A percentile compares a stretch with the other conserved stretches of the same genome.
Evolutionary conservation across 2,329 filamentous ascomycete genomes (phyloP).

Genomic region (Penicillium sp.): DNA sequence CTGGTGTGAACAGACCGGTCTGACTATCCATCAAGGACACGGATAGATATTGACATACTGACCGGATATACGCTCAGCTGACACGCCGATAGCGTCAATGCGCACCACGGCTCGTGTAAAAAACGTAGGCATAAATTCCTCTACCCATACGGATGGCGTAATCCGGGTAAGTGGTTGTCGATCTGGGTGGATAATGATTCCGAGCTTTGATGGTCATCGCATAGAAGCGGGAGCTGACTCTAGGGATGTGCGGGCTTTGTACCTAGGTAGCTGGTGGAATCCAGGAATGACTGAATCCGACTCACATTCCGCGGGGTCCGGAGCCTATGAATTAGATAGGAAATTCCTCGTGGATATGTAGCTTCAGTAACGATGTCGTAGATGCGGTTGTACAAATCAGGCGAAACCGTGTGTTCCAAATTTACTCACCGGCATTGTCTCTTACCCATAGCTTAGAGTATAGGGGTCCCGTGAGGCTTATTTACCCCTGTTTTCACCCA

Average conservation of each 20-base stretch:
- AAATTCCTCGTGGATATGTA: conserved; percentile 1
- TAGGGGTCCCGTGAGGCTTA: too few relatives aligned
- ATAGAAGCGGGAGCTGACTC: conserved; percentile 7
- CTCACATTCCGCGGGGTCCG: conserved; percentile 6
- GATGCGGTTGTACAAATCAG: neutral
- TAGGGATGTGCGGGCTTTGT: conserved; percentile 2
- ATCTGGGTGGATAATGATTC: neutral
- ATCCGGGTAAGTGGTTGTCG: neutral
- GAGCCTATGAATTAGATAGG: conserved; percentile 3
- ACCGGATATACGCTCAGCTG: neutral
- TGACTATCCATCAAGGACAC: neutral
- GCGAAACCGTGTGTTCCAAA: neutral
- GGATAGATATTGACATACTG: neutral
- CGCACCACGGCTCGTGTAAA: neutral
- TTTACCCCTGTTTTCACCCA: too few relatives aligned
- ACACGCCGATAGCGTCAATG: neutral
- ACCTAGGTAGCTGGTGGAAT: conserved; percentile 3
- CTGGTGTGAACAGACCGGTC: neutral
- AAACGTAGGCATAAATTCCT: neutral
- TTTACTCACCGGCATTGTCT: neutral
- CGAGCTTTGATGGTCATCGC: neutral
- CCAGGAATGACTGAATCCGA: conserved; percentile 3
- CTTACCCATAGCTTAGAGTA: too few relatives aligned
- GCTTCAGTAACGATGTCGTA: neutral
- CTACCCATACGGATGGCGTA: neutral